Evolutionary conservation across 345 rosid genomes (phyloP).

Genomic region (Lepidium sativum): DNA sequence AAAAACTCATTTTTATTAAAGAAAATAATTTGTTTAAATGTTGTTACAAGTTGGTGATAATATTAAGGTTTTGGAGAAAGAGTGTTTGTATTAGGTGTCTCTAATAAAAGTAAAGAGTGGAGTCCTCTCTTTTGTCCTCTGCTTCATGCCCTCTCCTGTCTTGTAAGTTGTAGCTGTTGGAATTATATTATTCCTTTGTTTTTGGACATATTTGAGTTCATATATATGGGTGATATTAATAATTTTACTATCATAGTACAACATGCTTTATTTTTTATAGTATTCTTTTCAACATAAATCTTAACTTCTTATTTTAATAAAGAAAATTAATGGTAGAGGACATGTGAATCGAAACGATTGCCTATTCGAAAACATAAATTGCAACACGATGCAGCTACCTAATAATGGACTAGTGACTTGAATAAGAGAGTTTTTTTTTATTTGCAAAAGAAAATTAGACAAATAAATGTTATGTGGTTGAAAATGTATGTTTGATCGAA

Average conservation of each 20-base stretch:
- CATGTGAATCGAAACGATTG: conserved; percentile 1
- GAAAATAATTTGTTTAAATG: too few species aligned
- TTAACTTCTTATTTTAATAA: not conserved
- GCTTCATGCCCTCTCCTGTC: conserved; percentile 21
- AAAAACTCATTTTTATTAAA: too few species aligned
- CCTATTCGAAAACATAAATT: not conserved
- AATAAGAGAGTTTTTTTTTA: not conserved
- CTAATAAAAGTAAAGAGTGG: not conserved
- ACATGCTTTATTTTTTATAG: conserved; percentile 9
- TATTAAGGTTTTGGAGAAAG: not conserved
- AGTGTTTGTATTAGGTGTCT: conserved; percentile 23
- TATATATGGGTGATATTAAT: not conserved
- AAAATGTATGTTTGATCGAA: too few species aligned
- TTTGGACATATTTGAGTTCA: conserved; percentile 16
- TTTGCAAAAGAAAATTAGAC: not conserved
- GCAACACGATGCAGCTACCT: not conserved
- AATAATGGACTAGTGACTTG: not conserved
- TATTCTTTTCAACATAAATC: not conserved
- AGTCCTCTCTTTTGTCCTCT: conserved; percentile 13
- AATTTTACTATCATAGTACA: not conserved
- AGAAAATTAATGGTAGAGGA: not conserved
- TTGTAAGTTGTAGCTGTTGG: conserved; percentile 23
- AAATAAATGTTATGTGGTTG: too few species aligned
- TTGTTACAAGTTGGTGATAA: not conserved
- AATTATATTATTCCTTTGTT: not conserved